These are phyloP conservation scores for Pythium scleroteichum DNA, from an alignment of 352 stramenopile species.

Conservation along the genomic window DNA sequence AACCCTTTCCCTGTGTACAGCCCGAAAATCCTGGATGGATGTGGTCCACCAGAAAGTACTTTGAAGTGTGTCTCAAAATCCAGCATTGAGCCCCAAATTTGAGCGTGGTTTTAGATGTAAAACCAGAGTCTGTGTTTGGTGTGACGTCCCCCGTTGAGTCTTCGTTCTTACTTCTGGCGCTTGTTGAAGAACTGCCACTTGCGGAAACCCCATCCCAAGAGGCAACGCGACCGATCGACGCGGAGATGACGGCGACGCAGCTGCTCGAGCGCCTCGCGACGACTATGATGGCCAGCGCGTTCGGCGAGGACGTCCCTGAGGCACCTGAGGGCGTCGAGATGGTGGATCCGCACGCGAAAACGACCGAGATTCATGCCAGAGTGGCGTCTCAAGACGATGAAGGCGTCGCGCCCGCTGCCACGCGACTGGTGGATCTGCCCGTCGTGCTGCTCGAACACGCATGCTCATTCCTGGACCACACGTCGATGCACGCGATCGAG, in stretches of 20 bases:
- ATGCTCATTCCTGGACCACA: conserved; percentile 58
- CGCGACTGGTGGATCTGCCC: conserved; percentile 37
- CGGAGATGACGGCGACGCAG: conserved; percentile 25
- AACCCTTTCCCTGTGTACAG: too few species aligned
- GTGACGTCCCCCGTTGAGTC: background rate
- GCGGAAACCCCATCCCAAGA: conserved; percentile 19
- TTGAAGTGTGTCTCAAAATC: too few species aligned
- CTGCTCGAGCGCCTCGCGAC: conserved; percentile 28
- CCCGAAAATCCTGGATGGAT: too few species aligned
- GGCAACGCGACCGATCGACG: background rate
- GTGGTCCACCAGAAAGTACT: too few species aligned
- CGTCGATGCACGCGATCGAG: conserved; percentile 52
- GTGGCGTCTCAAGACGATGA: background rate
- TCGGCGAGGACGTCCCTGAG: conserved; percentile 5
- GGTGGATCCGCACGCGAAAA: conserved; percentile 7
- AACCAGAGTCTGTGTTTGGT: conserved; percentile 3
- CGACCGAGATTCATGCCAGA: background rate
- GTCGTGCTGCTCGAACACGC: conserved; percentile 48
- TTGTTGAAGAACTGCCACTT: conserved; percentile 28
- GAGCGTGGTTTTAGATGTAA: background rate
- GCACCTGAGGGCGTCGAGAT: conserved; percentile 5
- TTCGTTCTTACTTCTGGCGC: background rate
- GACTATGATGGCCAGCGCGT: conserved; percentile 17
- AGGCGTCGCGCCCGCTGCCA: background rate
- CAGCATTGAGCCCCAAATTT: background rate